Evolutionary conservation across 805 yeast species (phyloP), one percentile per base, ranked within the genome.

Genomic region (Candida ponderosae): DNA sequence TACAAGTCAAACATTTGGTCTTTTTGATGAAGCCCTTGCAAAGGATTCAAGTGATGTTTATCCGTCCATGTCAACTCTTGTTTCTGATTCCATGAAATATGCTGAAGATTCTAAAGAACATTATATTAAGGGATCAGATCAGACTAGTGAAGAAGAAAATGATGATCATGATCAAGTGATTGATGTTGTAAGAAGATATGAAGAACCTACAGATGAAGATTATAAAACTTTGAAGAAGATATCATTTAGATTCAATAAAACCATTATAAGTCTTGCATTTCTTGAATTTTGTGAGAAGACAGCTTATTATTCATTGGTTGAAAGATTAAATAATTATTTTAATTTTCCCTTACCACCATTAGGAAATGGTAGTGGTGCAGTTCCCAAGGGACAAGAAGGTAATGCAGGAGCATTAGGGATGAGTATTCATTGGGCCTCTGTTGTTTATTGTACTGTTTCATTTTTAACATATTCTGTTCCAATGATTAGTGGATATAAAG

Each of bases 381-480:
- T 38, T 13, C 32, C 32, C 27, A 26, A 29, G 1, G 15, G 18
- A 11, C 28, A 26, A 19, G 33, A 33, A 15, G 17, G 40, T 26
- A 44, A 46, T n/a, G 44, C 50, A 24, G 80, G 83, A 53, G 72
- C 76, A n/a, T 66, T 81, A 42, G 66, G 68, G 32, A 66, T 78
- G 50, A 74, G 76, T 37, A 65, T 69, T 41, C 64, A 65, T 36
- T 74, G 77, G 46, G 83, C 88, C 29, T 76, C 83, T 20, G 86
- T 82, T 31, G 68, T 81, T 42, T 72, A 81, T n/a, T 78, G 79
- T 56, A 78, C 79, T 51, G 79, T 80, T 68, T 84, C 78, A 57
- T 81, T 81, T 54, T 80, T 86, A 84, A 78, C 86, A 56, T 81
- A 81, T 55, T 66, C 80, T 26, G 79, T 87, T 31, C 90, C 90